phyloP scores from a whole-genome alignment of 2,329 filamentous ascomycete genomes.

The Aspergillus transmontanensis region DNA sequence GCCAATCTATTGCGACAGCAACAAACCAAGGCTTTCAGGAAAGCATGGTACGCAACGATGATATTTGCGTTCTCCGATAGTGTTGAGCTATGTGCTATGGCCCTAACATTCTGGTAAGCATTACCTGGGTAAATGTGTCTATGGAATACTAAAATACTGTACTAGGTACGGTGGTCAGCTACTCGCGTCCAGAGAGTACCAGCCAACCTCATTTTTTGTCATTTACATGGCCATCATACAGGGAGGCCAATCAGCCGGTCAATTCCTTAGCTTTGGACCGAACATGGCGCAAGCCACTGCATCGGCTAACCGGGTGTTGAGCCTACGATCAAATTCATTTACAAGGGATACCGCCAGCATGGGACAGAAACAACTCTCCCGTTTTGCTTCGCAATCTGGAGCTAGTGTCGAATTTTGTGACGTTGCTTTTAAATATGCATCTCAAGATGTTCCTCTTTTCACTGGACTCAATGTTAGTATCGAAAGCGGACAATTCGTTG shows the following conservation, averaged over 20 bases:
- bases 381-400: not conserved
- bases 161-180: slow-evolving; percentile 65
- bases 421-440: slow-evolving; percentile 41
- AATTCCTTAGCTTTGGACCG: slow-evolving; percentile 68
- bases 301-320: slow-evolving; percentile 41
- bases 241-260: slow-evolving; percentile 67
- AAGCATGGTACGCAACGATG: slow-evolving; percentile 63
- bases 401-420: slow-evolving; percentile 31
- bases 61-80: slow-evolving; percentile 72
- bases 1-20: slow-evolving; percentile 60
- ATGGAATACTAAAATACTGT: not conserved
- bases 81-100: slow-evolving; percentile 64
- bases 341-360: not conserved
- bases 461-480: slow-evolving; percentile 37
- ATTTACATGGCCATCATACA: slow-evolving; percentile 69
- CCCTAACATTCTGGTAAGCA: slow-evolving; percentile 59
- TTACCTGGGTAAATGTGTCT: not conserved
- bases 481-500: slow-evolving; percentile 54
- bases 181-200: slow-evolving; percentile 54
- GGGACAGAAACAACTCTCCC: not conserved
- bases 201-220: slow-evolving; percentile 54
- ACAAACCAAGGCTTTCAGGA: slow-evolving; percentile 60
- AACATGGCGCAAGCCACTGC: slow-evolving; percentile 48
- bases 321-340: slow-evolving; percentile 20
- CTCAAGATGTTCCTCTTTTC: slow-evolving; percentile 34